Evolutionary conservation across 2,329 filamentous ascomycete genomes (phyloP), one percentile per base, ranked within the genome.

Genomic region (Metarhizium album): DNA sequence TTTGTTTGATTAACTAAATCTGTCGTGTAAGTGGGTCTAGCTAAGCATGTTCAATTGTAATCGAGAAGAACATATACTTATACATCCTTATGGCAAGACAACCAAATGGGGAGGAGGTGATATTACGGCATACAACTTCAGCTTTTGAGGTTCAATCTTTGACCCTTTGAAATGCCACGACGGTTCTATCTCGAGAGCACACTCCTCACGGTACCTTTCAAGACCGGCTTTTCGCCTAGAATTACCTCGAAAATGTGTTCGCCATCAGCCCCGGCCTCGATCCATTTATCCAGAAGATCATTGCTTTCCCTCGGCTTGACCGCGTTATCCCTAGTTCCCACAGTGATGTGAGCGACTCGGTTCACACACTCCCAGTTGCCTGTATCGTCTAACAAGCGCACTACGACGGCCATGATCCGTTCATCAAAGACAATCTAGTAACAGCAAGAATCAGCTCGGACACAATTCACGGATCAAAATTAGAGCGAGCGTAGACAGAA

Each of bases 241-340:
- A 73, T 64, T 18, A 78, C 56, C 51, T 80, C 78, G 4, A 61
- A 55, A 29, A 80, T 74, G 13, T 64, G 63, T 37, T 66, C 65
- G 2, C 59, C 67, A 2, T 70, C 68, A 23, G 67, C 65, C 1
- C 77, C 79, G 29, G 67, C 57, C 55, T 84, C 74, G 54, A 93
- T 63, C 91, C 91, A 97, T 53, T 74, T 74, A 55, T 75, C 75
- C 52, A 98, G 67, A 62, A 98, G 59, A 53, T 88, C 83, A 63
- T 98, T 98, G 70, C 90, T 95, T 73, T 98, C 91, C 68, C 87
- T 90, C 0, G 93, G 91, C 71, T 96, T 97, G 60, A 97, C 80
- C 7, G 74, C 67, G 45, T 74, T 68, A 57, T 83, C 78, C 9
- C 82, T 80, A 0, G 93, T 98, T 20, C 93, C 93, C 7, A 97